Base-by-base conservation (phyloP, 208 protist species). In the Angomonas deanei region DNA sequence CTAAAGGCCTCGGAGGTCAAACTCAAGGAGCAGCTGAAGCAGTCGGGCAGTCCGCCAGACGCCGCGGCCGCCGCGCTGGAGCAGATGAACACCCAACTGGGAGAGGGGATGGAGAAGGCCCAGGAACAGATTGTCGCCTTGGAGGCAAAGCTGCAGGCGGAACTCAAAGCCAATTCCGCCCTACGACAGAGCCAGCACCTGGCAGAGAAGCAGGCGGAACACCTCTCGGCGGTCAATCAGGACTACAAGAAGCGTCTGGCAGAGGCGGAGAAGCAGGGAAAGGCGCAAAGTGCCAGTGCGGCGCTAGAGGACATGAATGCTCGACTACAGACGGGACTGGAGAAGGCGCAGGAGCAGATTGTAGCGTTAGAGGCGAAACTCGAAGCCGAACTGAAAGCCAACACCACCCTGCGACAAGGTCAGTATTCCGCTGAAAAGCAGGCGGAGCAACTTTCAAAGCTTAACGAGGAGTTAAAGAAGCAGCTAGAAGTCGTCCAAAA, bases 121-220 rank as follows among this genome's bases (percentile, higher is more conserved):
- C n/a, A 53, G 47, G 28, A 59, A 28, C 28, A 59, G 53, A 33
- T 27, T 8, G 27, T 39, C 4, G 23, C 23, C 21, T 19, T 28
- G 11, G 50, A 56, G 50, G 3, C 50, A 3, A 56, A 56, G 28
- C 50, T 56, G 28, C 23, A 56, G 28, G 50, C 19, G 28, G 50
- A 56, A 28, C 19, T 32, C 13, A 15, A 8, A 24, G 26, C 15
- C 21, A 56, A 28, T 28, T n/a, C 21, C 50, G 27, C 3, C 21
- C 50, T 56, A 15, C 50, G 50, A 42, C 36, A 42, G 36, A 15
- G 36, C 36, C 36, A 42, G 15, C 36, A 42, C 36, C 11, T 42
- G 36, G 8, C 36, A 15, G 36, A 42, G 36, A 42, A 42, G 36
- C 36, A 42, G 15, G 36, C 36, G 36, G 36, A 42, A 15, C 36